Conservation (phyloP, 2,329 filamentous ascomycete genomes). For the Diaporthe citri region DNA sequence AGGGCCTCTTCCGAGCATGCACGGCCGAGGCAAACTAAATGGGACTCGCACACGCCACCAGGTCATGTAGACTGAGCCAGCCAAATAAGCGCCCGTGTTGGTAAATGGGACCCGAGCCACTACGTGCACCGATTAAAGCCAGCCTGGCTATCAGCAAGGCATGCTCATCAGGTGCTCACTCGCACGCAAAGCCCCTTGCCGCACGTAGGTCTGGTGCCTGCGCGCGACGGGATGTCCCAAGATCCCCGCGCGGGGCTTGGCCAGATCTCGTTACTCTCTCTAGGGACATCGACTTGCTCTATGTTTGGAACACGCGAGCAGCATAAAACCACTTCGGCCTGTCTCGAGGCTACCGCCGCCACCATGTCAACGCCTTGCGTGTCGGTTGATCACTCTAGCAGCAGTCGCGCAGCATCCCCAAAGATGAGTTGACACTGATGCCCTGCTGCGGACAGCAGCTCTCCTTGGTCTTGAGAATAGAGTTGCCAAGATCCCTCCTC, state of each 20-base stretch:
- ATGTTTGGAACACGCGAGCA: background rate
- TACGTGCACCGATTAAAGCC: background rate
- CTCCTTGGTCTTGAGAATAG: background rate
- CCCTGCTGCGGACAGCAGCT: background rate
- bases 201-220: background rate
- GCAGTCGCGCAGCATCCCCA: background rate
- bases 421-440: background rate
- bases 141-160: background rate
- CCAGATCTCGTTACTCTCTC: background rate
- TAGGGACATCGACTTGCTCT: background rate
- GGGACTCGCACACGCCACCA: background rate
- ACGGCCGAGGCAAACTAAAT: background rate
- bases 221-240: background rate
- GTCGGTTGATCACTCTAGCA: background rate
- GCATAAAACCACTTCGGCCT: background rate
- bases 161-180: background rate
- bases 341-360: background rate
- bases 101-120: background rate
- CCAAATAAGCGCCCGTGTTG: background rate
- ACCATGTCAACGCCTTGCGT: background rate
- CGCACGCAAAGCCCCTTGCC: background rate
- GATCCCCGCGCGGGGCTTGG: slow-evolving; percentile 7
- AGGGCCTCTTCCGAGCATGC: slow-evolving; percentile 5
- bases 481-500: slow-evolving; percentile 11
- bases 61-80: background rate